These are phyloP conservation scores for Syzygium jambos DNA, from an alignment of 345 rosid genomes.

Conservation along the genomic window DNA sequence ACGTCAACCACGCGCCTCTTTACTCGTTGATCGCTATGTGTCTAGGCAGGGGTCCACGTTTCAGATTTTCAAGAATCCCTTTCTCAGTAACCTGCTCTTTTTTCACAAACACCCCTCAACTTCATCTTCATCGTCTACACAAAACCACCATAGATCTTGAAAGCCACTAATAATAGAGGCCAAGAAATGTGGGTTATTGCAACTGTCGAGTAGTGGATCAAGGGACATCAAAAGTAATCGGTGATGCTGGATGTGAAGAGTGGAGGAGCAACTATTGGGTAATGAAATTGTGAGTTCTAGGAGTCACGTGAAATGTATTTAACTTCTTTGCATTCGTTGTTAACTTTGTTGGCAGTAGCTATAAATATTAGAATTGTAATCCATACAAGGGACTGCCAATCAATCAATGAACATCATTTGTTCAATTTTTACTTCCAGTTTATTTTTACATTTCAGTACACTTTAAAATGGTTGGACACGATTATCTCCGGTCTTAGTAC, in stretches of 20 bases:
- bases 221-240: background rate
- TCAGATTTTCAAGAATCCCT: background rate
- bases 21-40: no score
- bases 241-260: background rate
- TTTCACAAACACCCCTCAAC: background rate
- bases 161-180: background rate
- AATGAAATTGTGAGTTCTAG: background rate
- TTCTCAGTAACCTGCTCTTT: background rate
- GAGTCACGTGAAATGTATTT: background rate
- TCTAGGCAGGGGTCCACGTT: background rate
- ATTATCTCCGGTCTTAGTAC: fast-evolving
- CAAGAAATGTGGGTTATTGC: background rate
- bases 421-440: background rate
- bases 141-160: background rate
- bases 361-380: background rate
- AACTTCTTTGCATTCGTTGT: background rate
- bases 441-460: background rate
- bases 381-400: background rate
- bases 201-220: background rate
- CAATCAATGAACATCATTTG: background rate
- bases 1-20: background rate
- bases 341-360: background rate
- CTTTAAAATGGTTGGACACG: background rate
- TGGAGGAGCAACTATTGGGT: background rate
- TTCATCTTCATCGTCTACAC: background rate